Evolutionary conservation across 1,139 yeast genomes (phyloP), one percentile per base, ranked within the genome.

Genomic region (Kodamaea suecica): DNA sequence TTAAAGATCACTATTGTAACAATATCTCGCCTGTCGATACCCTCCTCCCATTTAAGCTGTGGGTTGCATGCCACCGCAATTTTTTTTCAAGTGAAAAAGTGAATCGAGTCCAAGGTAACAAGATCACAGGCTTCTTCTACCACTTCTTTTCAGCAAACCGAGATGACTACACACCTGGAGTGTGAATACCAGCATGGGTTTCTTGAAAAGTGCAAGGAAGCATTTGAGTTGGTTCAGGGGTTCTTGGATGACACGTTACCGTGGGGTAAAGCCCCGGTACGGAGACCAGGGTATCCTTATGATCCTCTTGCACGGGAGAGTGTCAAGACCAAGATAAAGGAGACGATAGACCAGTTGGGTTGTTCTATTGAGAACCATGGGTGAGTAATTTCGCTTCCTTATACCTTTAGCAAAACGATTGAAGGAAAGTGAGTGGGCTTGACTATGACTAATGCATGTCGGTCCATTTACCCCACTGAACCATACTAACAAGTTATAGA

Each of bases 201-300:
- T 37, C 48, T 52, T 27, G 43, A 29, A 13, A 43, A 45, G 39
- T 70, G 76, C 46, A 51, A 52, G 35, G 63, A 65, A 34, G 57
- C 72, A 6, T 56, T 56, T 40, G 45, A 48, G 9, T 45, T 69
- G 30, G 66, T 70, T 4, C 52, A 58, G 15, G 53, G 47, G 2
- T 69, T 58, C 40, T 50, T 66, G 27, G 43, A 53, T 31, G 71
- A 63, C 34, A 34, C 52, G 1, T 49, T 63, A 20, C 57, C 63
- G 3, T 50, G 57, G 57, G 63, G 61, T 9, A 34, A 36, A 8
- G 50, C 56, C 11, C 57, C 63, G 3, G 30, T 34, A 0, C 41
- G 48, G 5, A 45, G 50, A 29, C 17, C 37, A 2, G 54, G 48
- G 7, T 66, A 55, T 39, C 35, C 36, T 15, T 58, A 45, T 40